Conservation (phyloP, 106 monocot species). For the Dendrobium officinale region DNA sequence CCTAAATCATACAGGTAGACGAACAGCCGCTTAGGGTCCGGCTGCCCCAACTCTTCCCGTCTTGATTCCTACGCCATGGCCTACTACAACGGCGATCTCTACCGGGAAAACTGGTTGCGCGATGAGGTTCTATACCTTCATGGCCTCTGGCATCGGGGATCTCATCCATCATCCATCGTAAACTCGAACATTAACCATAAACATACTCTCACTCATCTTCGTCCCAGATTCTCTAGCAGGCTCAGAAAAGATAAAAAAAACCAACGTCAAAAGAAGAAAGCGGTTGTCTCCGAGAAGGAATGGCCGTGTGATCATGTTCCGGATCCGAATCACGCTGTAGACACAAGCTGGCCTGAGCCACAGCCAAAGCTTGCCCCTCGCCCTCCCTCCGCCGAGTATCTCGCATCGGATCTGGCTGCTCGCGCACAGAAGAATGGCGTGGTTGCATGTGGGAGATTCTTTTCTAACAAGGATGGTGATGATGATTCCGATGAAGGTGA, state of each 20-base stretch:
- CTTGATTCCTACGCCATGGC: not conserved
- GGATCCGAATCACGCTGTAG: not conserved
- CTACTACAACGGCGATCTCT: not conserved
- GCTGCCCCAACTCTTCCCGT: not conserved
- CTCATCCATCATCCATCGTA: not conserved
- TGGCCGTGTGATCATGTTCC: conserved; percentile 27
- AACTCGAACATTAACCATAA: not conserved
- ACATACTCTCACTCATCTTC: not conserved
- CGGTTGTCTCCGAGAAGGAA: conserved; percentile 4
- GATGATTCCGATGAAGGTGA: not conserved
- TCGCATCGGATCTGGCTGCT: conserved; percentile 1
- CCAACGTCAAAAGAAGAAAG: not conserved
- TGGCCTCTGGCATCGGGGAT: conserved; percentile 13
- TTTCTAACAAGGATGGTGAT: conserved; percentile 1
- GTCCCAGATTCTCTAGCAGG: not conserved
- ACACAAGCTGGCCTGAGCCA: conserved; percentile 11
- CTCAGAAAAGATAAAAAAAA: conserved; percentile 7
- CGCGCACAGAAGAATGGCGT: conserved; percentile 9
- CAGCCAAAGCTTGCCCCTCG: not conserved
- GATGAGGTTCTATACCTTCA: conserved; percentile 12
- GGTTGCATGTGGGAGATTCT: conserved; percentile 9
- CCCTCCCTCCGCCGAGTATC: conserved; percentile 8
- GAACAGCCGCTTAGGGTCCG: not conserved
- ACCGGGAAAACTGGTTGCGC: not conserved
- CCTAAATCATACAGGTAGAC: not conserved